These are phyloP conservation scores for Candida smagusa DNA, from an alignment of 1,139 yeast genomes.

Conservation along the genomic window DNA sequence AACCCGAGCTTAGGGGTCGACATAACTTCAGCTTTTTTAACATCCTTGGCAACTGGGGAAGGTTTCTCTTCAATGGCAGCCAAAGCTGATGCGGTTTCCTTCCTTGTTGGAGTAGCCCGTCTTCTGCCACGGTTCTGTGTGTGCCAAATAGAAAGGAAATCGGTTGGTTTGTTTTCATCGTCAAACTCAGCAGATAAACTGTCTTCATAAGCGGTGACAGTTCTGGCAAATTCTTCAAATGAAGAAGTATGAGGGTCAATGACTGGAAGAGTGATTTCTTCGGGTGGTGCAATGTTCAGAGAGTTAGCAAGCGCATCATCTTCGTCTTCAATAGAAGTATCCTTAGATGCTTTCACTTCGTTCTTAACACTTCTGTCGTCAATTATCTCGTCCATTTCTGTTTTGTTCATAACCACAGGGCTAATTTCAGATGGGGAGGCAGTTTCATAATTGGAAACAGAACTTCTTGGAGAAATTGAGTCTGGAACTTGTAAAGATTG, in stretches of 20 bases:
- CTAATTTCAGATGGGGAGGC: no score
- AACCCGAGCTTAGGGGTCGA: slow-evolving; percentile 6
- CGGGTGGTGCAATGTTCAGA: slow-evolving; percentile 41
- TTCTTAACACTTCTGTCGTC: neutral
- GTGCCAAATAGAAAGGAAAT: slow-evolving; percentile 45
- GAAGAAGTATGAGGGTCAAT: slow-evolving; percentile 29
- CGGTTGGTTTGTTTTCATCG: slow-evolving; percentile 23
- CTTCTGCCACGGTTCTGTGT: slow-evolving; percentile 29
- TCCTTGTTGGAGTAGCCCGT: slow-evolving; percentile 1
- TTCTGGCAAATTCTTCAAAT: slow-evolving; percentile 37
- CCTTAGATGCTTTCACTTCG: slow-evolving; percentile 7
- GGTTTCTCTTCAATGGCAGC: neutral
- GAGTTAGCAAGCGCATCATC: slow-evolving; percentile 35
- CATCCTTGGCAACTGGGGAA: neutral
- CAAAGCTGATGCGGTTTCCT: neutral
- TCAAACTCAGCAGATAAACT: slow-evolving; percentile 45
- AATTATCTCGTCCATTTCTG: neutral
- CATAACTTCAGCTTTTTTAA: neutral
- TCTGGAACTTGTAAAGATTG: no score
- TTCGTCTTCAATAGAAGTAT: slow-evolving; percentile 4
- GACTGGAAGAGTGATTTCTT: slow-evolving; percentile 37
- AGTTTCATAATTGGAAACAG: no score
- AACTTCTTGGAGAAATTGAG: no score
- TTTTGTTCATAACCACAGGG: no score
- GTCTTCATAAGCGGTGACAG: slow-evolving; percentile 31